Base-by-base conservation (phyloP, 1,284 basidiomycete genomes). In the Ceratobasidium sp. region DNA sequence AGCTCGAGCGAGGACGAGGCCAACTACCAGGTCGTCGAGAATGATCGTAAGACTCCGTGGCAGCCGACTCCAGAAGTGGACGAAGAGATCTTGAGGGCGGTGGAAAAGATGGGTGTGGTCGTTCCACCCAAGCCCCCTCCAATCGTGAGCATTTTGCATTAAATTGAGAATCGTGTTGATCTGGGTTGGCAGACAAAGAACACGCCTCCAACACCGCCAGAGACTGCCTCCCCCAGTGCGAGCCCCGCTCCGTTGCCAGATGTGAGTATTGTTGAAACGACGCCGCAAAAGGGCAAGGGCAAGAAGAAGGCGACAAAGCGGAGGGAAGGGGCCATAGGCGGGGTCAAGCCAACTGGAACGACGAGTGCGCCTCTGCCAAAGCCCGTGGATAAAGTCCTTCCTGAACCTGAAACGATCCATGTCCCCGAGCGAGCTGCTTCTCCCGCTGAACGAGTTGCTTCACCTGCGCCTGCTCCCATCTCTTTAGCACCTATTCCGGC, bases 31-130 rank as follows among this genome's bases (percentile, higher is more conserved):
- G 62, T 67, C 17, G 50, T 67, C 1, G 62, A 67, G 50, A 67
- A 54, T 25, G 38, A 67, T 7, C 27, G 86, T 3, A 78, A 81
- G 65, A 80, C 88, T 7, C 81, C 86, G 47, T 88, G 90, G 73
- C 90, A 91, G 70, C 79, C 84, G 20, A 72, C 65, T 45, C 56
- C n/a, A 27, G 43, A 72, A 29, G 45, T 70, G 27, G 60, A 68
- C 55, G 32, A 52, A 17, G 60, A 53, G 42, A 67, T 67, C 29
- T 42, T 55, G 40, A 54, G 53, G 32, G 69, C 64, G 4, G 42
- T 56, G n/a, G 53, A 54, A 29, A 50, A 54, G 52, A 56, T 68
- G 62, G 53, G 62, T 6, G 49, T 55, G 62, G 62, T 58, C 43
- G 52, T 50, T 31, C 69, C 69, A 52, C 50, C 69, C 38, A 40